These are phyloP conservation scores for Rhizopogon vulgaris DNA, from an alignment of 768 basidiomycete species.

Conservation along the genomic window DNA sequence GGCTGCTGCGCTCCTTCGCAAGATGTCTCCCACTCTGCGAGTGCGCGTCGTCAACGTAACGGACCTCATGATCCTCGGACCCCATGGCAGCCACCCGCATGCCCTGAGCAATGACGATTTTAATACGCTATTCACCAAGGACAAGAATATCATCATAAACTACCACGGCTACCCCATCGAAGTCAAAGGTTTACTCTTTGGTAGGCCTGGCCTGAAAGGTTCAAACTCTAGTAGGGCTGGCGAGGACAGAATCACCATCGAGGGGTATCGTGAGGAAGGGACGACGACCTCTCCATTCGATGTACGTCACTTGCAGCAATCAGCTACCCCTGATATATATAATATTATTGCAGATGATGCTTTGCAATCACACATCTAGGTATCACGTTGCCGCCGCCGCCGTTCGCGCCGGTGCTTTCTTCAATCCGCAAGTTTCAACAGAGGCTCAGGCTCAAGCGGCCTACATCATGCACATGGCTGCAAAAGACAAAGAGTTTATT, in stretches of 20 bases:
- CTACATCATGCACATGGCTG: constrained; percentile 51
- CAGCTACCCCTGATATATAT: neutral
- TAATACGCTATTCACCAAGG: constrained; percentile 62
- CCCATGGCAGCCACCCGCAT: constrained; percentile 70
- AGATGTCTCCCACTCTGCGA: constrained; percentile 62
- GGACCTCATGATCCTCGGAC: constrained; percentile 78
- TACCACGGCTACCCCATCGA: constrained; percentile 81
- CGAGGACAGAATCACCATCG: constrained; percentile 46
- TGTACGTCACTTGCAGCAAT: constrained; percentile 29
- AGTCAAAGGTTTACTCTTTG: constrained; percentile 59
- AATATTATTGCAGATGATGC: constrained; percentile 56
- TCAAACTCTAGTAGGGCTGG: constrained; percentile 51
- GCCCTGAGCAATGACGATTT: constrained; percentile 58
- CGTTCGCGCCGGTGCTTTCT: constrained; percentile 45
- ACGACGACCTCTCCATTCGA: constrained; percentile 83
- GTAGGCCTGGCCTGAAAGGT: constrained; percentile 47
- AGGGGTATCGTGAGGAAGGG: constrained; percentile 67
- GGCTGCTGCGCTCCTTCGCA: constrained; percentile 73
- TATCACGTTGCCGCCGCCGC: constrained; percentile 61
- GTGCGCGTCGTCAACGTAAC: constrained; percentile 87
- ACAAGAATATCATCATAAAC: constrained; percentile 70
- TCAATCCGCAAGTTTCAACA: constrained; percentile 50
- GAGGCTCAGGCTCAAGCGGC: constrained; percentile 53
- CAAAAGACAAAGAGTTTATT: constrained; percentile 60
- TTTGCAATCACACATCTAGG: constrained; percentile 62